Conservation (phyloP, 768 basidiomycete genomes). For the Tulasnella sp. region DNA sequence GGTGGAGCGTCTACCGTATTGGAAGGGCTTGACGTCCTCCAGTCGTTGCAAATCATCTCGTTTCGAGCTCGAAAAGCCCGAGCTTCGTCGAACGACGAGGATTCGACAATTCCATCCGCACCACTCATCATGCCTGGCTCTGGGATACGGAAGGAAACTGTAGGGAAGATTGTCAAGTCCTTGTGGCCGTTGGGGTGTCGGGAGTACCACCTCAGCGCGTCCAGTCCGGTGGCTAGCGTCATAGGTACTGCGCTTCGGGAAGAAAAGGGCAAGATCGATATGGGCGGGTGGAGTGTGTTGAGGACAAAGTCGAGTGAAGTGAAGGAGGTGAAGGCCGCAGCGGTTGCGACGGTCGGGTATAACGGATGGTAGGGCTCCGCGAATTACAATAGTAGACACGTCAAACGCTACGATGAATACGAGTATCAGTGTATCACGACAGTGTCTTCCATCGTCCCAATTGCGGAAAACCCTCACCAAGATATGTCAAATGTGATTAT, state of each 20-base stretch:
- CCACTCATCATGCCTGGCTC: slow-evolving; percentile 55
- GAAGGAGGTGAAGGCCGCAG: slow-evolving; percentile 20
- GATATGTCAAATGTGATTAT: no score
- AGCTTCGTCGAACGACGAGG: background rate
- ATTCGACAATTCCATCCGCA: background rate
- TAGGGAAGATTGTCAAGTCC: slow-evolving; percentile 36
- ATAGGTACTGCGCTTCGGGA: slow-evolving; percentile 30
- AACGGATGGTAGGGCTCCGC: no score
- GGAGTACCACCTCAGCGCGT: slow-evolving; percentile 62
- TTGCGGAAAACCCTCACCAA: no score
- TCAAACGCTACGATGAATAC: background rate
- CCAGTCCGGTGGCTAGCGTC: slow-evolving; percentile 47
- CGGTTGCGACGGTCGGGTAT: background rate
- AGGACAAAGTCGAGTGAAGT: slow-evolving; percentile 43
- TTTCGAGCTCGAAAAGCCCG: background rate
- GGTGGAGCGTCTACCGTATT: no score
- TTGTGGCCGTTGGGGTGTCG: slow-evolving; percentile 45
- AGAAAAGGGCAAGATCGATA: slow-evolving; percentile 25
- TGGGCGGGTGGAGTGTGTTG: slow-evolving; percentile 70
- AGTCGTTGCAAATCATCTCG: no score
- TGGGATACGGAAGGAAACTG: slow-evolving; percentile 51
- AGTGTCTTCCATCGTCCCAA: no score
- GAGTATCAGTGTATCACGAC: no score
- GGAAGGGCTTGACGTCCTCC: no score
- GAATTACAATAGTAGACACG: background rate